Conservation (phyloP, 2,329 filamentous ascomycete genomes). For the Drechslerella stenobrocha region DNA sequence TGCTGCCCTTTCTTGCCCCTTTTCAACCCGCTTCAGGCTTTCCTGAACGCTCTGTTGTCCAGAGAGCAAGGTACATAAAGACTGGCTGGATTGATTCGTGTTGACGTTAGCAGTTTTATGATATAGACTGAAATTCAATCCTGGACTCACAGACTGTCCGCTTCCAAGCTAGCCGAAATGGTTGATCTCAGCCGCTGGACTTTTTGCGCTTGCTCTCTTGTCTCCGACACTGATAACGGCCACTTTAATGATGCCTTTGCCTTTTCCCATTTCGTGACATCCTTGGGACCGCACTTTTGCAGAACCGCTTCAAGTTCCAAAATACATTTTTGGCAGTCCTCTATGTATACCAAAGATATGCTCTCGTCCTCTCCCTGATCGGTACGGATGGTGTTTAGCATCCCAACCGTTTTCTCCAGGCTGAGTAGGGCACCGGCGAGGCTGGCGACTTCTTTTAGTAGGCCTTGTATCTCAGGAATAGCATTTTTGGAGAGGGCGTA, state of each 20-base stretch:
- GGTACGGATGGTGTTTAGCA: background rate
- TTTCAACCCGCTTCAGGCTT: slow-evolving; percentile 9
- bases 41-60: slow-evolving; percentile 17
- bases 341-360: slow-evolving; percentile 16
- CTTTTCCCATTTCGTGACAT: slow-evolving; percentile 17
- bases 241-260: slow-evolving; percentile 21
- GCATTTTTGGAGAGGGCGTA: slow-evolving; percentile 16
- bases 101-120: background rate
- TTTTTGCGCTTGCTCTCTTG: slow-evolving; percentile 5
- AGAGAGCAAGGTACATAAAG: slow-evolving; percentile 11
- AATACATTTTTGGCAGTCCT: slow-evolving; percentile 19
- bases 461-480: slow-evolving; percentile 16
- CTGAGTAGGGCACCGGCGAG: slow-evolving; percentile 3
- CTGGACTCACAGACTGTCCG: slow-evolving; percentile 15
- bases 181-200: slow-evolving; percentile 17
- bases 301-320: slow-evolving; percentile 9
- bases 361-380: background rate
- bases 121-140: too few relatives aligned
- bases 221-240: slow-evolving; percentile 17
- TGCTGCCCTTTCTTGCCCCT: slow-evolving; percentile 3
- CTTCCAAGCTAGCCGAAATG: slow-evolving; percentile 4
- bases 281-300: slow-evolving; percentile 8
- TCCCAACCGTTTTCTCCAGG: slow-evolving; percentile 7
- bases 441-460: slow-evolving; percentile 14
- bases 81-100: background rate